Base-by-base conservation (phyloP, 306 rosid species). In the Quercus parvula region DNA sequence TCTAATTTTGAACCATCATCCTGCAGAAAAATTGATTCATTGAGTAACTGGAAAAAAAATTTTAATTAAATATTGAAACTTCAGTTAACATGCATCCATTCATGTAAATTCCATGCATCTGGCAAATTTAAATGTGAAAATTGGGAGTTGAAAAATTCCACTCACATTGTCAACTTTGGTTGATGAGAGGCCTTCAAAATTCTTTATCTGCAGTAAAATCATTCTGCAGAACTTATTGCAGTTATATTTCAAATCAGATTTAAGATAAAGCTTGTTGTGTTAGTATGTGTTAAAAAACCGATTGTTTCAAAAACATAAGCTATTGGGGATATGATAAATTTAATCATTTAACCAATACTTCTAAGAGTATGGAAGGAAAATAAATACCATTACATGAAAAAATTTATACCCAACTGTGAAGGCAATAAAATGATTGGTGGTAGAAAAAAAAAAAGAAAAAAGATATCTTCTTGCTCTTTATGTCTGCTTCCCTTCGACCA, bases 401-500 rank as follows among this genome's bases (percentile, higher is more conserved):
- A 74, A 20, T 18, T 54, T 35, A 58, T 3, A 55, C 14, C 9
- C 20, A 18, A 56, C 31, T 55, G 35, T 49, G 20, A 31, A 52
- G 28, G 0, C 0, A 64, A 76, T 28, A 51, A 30, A 49, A 10
- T 49, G 54, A 49, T 49, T 58, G 7, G 54, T 49, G 17, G 0
- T 31, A 8, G 19, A 62, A 5, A 49, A 49, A 9, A 2, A 46
- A 38, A 22, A 22, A 22, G 1, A 38, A 38, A 2, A 49, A 49
- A 12, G 51, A 71, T 6, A 51, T 56, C 27, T 68, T 88, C 92
- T 81, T 87, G 77, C 85, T 90, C 80, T 84, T 84, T 75, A 85
- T 88, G 85, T 88, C 94, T 67, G 90, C 92, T 75, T 90, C 94
- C 77, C 92, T 88, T 80, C 91, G 76, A 69, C 94, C 94, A 56